These are phyloP conservation scores for Penicillium sp. DNA, from an alignment of 2,329 filamentous ascomycete genomes.

Conservation along the genomic window DNA sequence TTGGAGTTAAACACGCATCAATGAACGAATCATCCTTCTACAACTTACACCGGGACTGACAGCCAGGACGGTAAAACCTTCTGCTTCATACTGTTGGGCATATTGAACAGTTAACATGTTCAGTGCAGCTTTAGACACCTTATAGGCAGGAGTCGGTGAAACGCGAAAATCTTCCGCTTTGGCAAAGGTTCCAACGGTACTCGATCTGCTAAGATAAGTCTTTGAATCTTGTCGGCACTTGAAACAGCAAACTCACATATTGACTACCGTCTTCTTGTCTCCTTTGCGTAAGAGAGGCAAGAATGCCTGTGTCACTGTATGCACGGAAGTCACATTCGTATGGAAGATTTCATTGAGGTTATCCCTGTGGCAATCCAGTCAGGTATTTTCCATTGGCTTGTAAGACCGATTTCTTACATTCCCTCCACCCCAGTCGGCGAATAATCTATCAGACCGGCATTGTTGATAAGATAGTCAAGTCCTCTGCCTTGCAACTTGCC, in stretches of 20 bases:
- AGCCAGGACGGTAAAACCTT: conserved; percentile 46
- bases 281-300: conserved; percentile 42
- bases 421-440: conserved; percentile 15
- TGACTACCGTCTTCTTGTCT: conserved; percentile 44
- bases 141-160: conserved; percentile 41
- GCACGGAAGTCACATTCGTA: conserved; percentile 44
- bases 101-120: conserved; percentile 49
- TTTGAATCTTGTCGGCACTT: neutral
- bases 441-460: conserved; percentile 38
- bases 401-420: conserved; percentile 21
- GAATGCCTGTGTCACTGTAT: conserved; percentile 42
- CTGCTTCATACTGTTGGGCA: conserved; percentile 28
- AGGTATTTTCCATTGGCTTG: neutral
- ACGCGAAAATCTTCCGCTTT: conserved; percentile 14
- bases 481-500: conserved; percentile 37
- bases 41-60: conserved; percentile 48
- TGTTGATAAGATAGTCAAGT: conserved; percentile 50
- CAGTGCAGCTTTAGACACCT: conserved; percentile 51
- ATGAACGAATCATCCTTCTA: conserved; percentile 10
- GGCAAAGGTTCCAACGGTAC: conserved; percentile 45
- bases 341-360: conserved; percentile 41
- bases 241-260: conserved; percentile 36
- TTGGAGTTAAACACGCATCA: conserved; percentile 39
- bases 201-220: conserved; percentile 30
- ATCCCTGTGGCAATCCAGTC: conserved; percentile 24